Evolutionary conservation across 345 rosid species (phyloP).

Genomic region (thale cress (Arabidopsis thaliana)): DNA sequence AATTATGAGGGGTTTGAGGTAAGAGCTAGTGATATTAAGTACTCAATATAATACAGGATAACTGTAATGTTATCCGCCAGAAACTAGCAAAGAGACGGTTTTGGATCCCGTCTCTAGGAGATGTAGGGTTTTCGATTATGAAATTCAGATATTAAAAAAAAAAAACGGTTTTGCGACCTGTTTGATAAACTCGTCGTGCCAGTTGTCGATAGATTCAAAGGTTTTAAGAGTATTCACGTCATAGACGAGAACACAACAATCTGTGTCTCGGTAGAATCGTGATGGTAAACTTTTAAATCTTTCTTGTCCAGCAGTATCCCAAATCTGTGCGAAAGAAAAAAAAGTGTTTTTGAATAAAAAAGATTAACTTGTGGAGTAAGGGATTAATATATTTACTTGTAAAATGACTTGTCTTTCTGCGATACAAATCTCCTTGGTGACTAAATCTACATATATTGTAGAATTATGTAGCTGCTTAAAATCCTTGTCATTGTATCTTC

Average conservation of each 20-base stretch:
- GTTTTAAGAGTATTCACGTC: neutral
- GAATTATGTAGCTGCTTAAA: neutral
- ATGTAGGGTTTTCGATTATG: no score
- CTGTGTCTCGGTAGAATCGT: neutral
- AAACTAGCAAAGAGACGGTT: neutral
- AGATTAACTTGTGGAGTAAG: neutral
- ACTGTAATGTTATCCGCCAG: neutral
- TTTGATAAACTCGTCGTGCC: conserved; percentile 3
- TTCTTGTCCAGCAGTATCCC: conserved; percentile 2
- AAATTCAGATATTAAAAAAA: no score
- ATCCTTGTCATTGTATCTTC: neutral
- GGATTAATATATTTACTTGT: neutral
- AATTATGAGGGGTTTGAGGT: neutral
- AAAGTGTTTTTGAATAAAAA: neutral
- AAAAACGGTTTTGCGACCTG: neutral
- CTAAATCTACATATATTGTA: neutral
- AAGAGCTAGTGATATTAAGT: no score
- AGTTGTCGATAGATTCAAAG: neutral
- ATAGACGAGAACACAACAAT: neutral
- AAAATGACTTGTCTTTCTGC: neutral
- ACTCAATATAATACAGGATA: no score
- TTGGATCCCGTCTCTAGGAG: neutral
- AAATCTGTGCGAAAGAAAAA: neutral
- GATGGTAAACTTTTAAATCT: neutral
- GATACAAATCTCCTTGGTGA: neutral